Percentiles rank a stretch among this genome's conserved stretches.
Evolutionary conservation across 495 filamentous ascomycete genomes (phyloP).

Genomic region (Tuber indicum): DNA sequence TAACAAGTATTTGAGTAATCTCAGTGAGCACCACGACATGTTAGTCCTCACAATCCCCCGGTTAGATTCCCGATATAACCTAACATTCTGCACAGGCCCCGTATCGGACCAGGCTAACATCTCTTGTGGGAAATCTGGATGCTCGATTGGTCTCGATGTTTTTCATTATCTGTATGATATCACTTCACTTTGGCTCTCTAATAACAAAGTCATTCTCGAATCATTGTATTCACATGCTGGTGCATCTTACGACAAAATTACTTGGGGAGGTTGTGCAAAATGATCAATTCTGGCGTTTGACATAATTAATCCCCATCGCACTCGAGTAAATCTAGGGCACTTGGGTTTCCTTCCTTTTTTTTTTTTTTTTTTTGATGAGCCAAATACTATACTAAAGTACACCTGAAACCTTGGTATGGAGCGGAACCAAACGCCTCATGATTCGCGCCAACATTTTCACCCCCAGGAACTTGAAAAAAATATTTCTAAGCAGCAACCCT

Average conservation of each 20-base stretch:
- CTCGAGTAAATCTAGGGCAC: background rate
- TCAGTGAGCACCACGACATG: slow-evolving; percentile 99
- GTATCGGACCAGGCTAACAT: slow-evolving; percentile 42
- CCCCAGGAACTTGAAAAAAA: background rate
- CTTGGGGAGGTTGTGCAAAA: background rate
- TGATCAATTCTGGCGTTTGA: background rate
- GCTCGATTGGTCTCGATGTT: slow-evolving; percentile 13
- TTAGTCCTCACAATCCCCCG: slow-evolving; percentile 15
- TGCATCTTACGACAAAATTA: background rate
- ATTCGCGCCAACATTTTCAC: background rate
- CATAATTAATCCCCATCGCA: background rate
- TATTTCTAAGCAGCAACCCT: slow-evolving; percentile 20
- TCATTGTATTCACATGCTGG: background rate
- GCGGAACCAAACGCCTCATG: background rate
- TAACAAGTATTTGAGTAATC: slow-evolving; percentile 80
- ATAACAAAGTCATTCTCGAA: slow-evolving; percentile 8
- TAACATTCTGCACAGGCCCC: slow-evolving; percentile 36
- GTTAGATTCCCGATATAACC: slow-evolving; percentile 3
- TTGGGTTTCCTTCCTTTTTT: background rate
- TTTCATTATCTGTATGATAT: slow-evolving; percentile 13
- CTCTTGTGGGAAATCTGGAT: slow-evolving; percentile 11
- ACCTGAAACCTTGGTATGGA: background rate
- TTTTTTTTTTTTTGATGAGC: background rate
- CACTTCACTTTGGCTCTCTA: background rate
- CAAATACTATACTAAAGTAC: background rate